Evolutionary conservation across 306 rosid species (phyloP).

Genomic region (Delonix regia): DNA sequence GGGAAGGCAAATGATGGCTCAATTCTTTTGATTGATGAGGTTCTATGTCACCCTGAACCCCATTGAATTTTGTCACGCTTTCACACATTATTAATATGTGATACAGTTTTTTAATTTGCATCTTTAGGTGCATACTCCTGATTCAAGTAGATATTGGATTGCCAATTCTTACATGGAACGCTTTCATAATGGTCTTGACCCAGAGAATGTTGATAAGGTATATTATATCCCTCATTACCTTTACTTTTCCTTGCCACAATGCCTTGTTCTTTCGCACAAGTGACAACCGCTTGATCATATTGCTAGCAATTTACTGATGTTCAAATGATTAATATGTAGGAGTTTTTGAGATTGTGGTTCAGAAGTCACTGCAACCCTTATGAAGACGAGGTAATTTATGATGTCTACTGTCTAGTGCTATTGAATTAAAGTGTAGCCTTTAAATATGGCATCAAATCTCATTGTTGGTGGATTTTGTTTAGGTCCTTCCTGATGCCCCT

Average conservation of each 20-base stretch:
- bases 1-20: constrained; percentile 92
- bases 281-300: no score
- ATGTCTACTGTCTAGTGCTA: constrained; percentile 13
- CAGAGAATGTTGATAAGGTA: constrained; percentile 97
- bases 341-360: constrained; percentile 97
- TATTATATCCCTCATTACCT: constrained; percentile 16
- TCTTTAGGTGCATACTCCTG: constrained; percentile 92
- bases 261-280: not conserved
- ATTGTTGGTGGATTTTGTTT: constrained; percentile 35
- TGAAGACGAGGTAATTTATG: constrained; percentile 74
- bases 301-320: constrained; percentile 35
- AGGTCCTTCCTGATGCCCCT: constrained; percentile 98
- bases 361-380: constrained; percentile 92
- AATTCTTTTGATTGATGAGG: constrained; percentile 91
- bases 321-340: constrained; percentile 49
- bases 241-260: constrained; percentile 13
- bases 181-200: constrained; percentile 80
- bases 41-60: constrained; percentile 31
- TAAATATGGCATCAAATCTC: constrained; percentile 36
- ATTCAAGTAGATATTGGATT: constrained; percentile 98
- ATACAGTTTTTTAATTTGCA: constrained; percentile 21
- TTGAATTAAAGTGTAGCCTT: constrained; percentile 10
- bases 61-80: constrained; percentile 6
- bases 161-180: constrained; percentile 75
- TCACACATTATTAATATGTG: constrained; percentile 1